Evolutionary conservation across 2,329 filamentous ascomycete genomes (phyloP).

Genomic region (Ascochyta koolunga): DNA sequence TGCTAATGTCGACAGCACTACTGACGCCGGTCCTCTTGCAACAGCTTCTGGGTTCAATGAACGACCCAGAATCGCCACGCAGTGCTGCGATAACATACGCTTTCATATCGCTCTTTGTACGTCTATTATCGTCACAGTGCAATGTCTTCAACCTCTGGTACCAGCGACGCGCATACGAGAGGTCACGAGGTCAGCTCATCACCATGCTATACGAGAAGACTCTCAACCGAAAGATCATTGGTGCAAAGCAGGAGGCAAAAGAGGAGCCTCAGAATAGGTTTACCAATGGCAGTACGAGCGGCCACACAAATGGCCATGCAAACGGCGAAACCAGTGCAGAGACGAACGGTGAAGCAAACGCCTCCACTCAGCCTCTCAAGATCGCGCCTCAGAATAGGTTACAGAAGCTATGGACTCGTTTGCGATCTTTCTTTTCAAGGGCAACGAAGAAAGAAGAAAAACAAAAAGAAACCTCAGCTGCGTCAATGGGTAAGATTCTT

Average conservation of each 20-base stretch:
- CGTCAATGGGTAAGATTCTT: conserved; percentile 88
- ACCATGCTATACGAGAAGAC: conserved; percentile 85
- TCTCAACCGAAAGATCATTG: conserved; percentile 64
- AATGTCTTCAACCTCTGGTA: conserved; percentile 79
- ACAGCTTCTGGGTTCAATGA: conserved; percentile 71
- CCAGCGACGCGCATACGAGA: conserved; percentile 80
- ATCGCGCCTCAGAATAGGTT: conserved; percentile 10
- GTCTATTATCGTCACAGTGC: conserved; percentile 68
- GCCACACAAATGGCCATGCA: conserved; percentile 16
- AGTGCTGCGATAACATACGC: conserved; percentile 70
- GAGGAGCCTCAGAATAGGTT: conserved; percentile 32
- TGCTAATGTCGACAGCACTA: conserved; percentile 27
- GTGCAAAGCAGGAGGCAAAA: conserved; percentile 39
- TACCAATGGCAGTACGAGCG: conserved; percentile 15
- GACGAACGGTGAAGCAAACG: conserved; percentile 7
- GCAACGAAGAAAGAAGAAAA: conserved; percentile 35
- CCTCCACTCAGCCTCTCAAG: conserved; percentile 8
- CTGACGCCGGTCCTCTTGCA: conserved; percentile 74
- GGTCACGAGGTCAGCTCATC: conserved; percentile 83
- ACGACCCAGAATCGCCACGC: conserved; percentile 57
- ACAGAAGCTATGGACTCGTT: conserved; percentile 9
- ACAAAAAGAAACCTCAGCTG: conserved; percentile 61
- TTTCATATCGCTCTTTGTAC: conserved; percentile 63
- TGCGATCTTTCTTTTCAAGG: conserved; percentile 27
- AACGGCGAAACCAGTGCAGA: conserved; percentile 22